Base-by-base conservation (phyloP, 306 rosid species). In the Neltuma alba region DNA sequence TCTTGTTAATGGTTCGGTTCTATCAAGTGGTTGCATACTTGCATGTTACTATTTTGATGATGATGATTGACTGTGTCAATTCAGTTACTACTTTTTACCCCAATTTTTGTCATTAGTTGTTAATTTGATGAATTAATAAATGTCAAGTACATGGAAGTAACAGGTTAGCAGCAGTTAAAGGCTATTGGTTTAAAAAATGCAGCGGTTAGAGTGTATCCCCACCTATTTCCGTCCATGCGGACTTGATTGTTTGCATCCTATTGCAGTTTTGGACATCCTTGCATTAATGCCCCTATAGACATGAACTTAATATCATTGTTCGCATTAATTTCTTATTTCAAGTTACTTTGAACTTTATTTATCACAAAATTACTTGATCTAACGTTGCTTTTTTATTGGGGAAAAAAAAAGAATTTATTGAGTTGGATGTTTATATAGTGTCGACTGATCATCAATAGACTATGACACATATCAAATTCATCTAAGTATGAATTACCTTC, bases 341-440 rank as follows among this genome's bases (percentile, higher is more conserved):
- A 76, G 38, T 21, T 34, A 34, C 7, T 64, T 16, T 64, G 48
- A 66, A 66, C 47, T 66, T 37, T 65, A 6, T 38, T 37, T 20
- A 38, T n/a, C 18, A 4, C 25, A 66, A 66, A 18, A 23, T 72
- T 54, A 63, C 44, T 76, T 18, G 33, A 21, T 42, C 84, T 33
- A 44, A 58, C 48, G 55, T 41, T 28, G 18, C 18, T 27, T 44
- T 45, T 28, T 27, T 27, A 6, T 60, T 28, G 8, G 9, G n/a
- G n/a, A n/a, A 6, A 5, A 60, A 60, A 60, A 27, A 28, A 44
- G 50, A 44, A 13, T 44, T 60, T 60, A 60, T 60, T 60, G 18
- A 55, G 47, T 74, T 75, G 77, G 64, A 52, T 71, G 60, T 70
- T 80, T 45, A 65, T 38, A 34, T 30, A 28, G 20, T 42, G 21